Percentiles rank a stretch among this genome's conserved stretches.
Conservation (phyloP, 2,329 filamentous ascomycete species). For the Keithomyces neogunnii region DNA sequence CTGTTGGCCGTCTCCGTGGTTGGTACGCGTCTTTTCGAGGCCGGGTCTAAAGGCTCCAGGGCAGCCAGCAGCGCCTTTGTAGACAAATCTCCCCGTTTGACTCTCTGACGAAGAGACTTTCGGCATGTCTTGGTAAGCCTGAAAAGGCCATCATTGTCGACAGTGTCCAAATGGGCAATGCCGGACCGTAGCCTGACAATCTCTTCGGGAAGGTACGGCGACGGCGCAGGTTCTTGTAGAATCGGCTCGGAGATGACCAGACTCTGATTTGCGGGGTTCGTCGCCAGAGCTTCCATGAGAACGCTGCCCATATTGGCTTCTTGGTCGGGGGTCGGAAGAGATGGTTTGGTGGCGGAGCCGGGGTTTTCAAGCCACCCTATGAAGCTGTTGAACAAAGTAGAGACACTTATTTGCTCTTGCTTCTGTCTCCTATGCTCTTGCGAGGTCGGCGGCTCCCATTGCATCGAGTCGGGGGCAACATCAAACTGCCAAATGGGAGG, state of each 20-base stretch:
- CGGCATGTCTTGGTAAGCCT: slow-evolving; percentile 6
- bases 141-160: slow-evolving; percentile 6
- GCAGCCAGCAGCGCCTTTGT: slow-evolving; percentile 7
- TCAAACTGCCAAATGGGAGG: slow-evolving; percentile 39
- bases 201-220: slow-evolving; percentile 7
- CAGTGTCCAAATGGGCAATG: slow-evolving; percentile 4
- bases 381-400: slow-evolving; percentile 17
- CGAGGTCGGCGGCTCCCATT: slow-evolving; percentile 41
- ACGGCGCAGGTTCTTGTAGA: neutral
- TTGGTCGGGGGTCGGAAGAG: slow-evolving; percentile 7
- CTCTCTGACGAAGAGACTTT: slow-evolving; percentile 8
- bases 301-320: neutral
- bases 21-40: slow-evolving; percentile 8
- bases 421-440: slow-evolving; percentile 18
- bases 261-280: neutral
- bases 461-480: slow-evolving; percentile 37
- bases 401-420: slow-evolving; percentile 11
- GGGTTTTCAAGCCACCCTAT: slow-evolving; percentile 20
- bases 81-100: slow-evolving; percentile 9
- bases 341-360: slow-evolving; percentile 11
- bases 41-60: slow-evolving; percentile 13
- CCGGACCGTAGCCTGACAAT: slow-evolving; percentile 8
- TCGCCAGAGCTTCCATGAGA: slow-evolving; percentile 5
- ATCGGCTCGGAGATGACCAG: neutral
- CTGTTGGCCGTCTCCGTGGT: slow-evolving; percentile 8